A percentile compares a stretch with the other conserved stretches of the same genome.
These are phyloP conservation scores for Corymbia citriodora DNA, from an alignment of 441 rosid species.

Conservation along the genomic window DNA sequence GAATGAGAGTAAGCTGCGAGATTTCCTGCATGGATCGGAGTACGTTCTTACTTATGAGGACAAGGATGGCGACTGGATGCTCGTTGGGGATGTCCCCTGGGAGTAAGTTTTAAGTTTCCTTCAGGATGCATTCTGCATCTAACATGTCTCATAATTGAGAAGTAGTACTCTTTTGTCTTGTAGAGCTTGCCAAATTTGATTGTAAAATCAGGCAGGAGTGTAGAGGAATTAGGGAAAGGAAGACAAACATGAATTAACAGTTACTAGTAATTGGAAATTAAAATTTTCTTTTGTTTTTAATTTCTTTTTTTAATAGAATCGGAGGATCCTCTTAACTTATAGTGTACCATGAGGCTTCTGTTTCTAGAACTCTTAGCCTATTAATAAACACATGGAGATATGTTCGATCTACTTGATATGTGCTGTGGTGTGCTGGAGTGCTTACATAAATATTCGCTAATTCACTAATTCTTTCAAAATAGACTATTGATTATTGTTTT, in stretches of 20 bases:
- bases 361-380: background rate
- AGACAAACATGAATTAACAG: background rate
- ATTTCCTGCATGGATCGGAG: constrained; percentile 63
- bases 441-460: background rate
- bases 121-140: background rate
- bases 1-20: constrained; percentile 54
- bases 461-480: background rate
- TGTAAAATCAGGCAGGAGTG: background rate
- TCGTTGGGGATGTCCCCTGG: constrained; percentile 81
- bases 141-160: background rate
- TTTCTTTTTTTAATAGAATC: background rate
- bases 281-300: background rate
- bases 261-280: background rate
- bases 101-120: constrained; percentile 33
- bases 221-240: background rate
- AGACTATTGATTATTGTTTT: background rate
- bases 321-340: background rate
- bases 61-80: constrained; percentile 77
- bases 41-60: constrained; percentile 66
- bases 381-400: background rate
- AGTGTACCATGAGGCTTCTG: background rate
- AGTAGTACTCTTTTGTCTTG: background rate
- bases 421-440: background rate
- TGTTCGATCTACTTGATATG: background rate
- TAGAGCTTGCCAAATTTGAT: background rate